Evolutionary conservation across 305 asterid species (phyloP), one percentile per base, ranked within the genome.

Genomic region (Striga hermonthica): DNA sequence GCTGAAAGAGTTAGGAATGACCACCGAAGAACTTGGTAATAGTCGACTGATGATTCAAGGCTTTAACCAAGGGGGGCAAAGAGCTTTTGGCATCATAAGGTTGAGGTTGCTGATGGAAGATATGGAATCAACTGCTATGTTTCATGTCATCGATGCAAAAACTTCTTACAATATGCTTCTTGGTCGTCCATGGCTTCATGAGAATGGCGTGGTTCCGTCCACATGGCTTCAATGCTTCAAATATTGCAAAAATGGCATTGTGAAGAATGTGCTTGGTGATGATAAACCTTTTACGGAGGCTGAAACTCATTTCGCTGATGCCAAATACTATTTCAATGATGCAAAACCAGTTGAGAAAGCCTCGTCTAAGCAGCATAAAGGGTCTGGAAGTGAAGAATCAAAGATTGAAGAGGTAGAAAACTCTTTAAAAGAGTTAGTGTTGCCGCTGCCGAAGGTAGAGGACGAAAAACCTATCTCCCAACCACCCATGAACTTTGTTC

Each of bases 31-130:
- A 16, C 38, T 54, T 4, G 3, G 4, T 9, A 54, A 6, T 16
- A 16, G 59, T 54, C 59, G 38, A 4, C 16, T 54, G n/a, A 54
- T 54, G n/a, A 54, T 54, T 34, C 59, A 54, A 54, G 38, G 38
- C 4, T 54, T 54, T 12, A 54, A 54, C 13, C 37, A 54, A 22
- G 28, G 56, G 31, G 28, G 56, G 28, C 28, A 49, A 49, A 49
- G 31, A 28, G 56, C 28, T 49, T 28, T 54, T 4, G 59, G 12
- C 38, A 54, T 16, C n/a, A 7, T 54, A 54, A 16, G 38, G 9
- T 5, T 54, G 9, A 28, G 28, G 9, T 54, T 54, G n/a, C 7
- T 54, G n/a, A 54, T 54, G 37, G 59, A 8, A 15, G 37, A 54
- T 6, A 54, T 54, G 59, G 4, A 11, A 4, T 54, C 38, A 7